Conservation (phyloP, 257 asterid species). For the Knoxia roxburghii region DNA sequence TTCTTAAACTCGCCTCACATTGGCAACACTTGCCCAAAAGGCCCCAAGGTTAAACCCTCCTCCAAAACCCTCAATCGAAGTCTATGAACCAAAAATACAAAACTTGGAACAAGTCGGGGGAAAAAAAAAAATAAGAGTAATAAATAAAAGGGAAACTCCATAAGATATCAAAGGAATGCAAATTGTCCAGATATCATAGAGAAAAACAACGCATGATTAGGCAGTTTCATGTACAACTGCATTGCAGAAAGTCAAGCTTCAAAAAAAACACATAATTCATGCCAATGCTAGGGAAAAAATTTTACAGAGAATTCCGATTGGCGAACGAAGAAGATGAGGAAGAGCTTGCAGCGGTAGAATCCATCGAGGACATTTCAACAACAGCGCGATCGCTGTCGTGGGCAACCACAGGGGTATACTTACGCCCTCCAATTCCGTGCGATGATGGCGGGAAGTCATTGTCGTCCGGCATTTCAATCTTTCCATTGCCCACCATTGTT, state of each 20-base stretch:
- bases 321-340: constrained; percentile 25
- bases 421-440: constrained; percentile 25
- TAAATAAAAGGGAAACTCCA: not conserved
- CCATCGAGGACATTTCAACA: constrained; percentile 35
- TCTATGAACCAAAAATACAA: not conserved
- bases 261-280: not conserved
- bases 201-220: not conserved
- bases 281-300: not conserved
- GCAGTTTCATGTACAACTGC: constrained; percentile 2
- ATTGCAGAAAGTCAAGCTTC: not conserved
- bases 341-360: constrained; percentile 15
- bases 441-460: constrained; percentile 20
- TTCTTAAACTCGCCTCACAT: not conserved
- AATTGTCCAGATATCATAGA: not conserved
- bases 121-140: not conserved
- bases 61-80: not conserved
- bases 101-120: not conserved
- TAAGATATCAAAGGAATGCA: not conserved
- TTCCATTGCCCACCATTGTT: constrained; percentile 27
- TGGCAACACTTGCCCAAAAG: not conserved
- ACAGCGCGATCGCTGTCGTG: constrained; percentile 40
- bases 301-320: constrained; percentile 23
- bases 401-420: constrained; percentile 31
- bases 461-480: constrained; percentile 25
- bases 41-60: not conserved